Percentiles rank a stretch among this genome's conserved stretches.
phyloP scores from a whole-genome alignment of 2,329 filamentous ascomycete species.

The Neofusicoccum laricinum region DNA sequence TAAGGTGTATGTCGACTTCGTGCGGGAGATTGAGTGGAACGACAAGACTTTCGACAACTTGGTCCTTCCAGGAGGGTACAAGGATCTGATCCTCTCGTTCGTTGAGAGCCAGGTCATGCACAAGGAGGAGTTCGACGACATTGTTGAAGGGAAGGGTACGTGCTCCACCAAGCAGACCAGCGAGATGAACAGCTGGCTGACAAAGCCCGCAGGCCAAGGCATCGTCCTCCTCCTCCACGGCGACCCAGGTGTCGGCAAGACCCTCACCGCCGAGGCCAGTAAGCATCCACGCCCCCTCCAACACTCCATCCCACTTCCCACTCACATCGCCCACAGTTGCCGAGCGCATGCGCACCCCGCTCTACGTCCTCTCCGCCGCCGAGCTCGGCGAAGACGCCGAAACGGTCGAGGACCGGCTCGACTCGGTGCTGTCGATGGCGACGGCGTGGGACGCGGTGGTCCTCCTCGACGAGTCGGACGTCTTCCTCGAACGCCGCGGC shows the following conservation, averaged over 20 bases:
- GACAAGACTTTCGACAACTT: conserved; percentile 27
- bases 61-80: conserved; percentile 27
- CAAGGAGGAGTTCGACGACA: conserved; percentile 25
- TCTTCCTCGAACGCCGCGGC: conserved; percentile 22
- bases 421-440: conserved; percentile 17
- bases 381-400: conserved; percentile 19
- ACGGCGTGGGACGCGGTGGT: conserved; percentile 6
- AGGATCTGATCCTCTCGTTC: conserved; percentile 27
- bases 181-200: background rate
- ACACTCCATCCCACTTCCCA: background rate
- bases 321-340: conserved; percentile 17
- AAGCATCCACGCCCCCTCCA: background rate
- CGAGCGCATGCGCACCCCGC: conserved; percentile 22
- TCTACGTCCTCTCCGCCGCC: conserved; percentile 24
- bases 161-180: no score
- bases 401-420: conserved; percentile 17
- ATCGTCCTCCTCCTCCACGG: conserved; percentile 24
- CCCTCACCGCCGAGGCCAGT: conserved; percentile 24
- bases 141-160: conserved; percentile 32
- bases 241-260: conserved; percentile 27
- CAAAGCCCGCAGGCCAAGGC: conserved; percentile 18
- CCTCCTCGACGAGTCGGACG: conserved; percentile 12
- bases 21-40: conserved; percentile 29
- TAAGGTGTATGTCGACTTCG: background rate
- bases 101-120: conserved; percentile 21